These are phyloP conservation scores for Penicillium macrosclerotiorum DNA, from an alignment of 495 filamentous ascomycete species.

Conservation along the genomic window DNA sequence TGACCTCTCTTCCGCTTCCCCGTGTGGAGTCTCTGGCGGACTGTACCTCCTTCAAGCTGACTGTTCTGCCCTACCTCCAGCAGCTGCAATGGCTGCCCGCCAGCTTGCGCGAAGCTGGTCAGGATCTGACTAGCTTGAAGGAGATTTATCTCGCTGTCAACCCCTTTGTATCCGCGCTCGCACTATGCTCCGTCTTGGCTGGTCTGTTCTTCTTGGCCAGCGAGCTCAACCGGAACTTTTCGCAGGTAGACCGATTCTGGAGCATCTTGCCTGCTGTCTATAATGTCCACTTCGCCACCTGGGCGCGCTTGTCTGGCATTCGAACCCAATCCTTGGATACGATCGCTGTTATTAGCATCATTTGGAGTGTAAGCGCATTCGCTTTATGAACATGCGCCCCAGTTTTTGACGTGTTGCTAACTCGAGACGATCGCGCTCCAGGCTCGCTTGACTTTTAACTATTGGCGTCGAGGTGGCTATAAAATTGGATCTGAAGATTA, in stretches of 20 bases:
- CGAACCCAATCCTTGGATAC: conserved; percentile 73
- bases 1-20: conserved; percentile 62
- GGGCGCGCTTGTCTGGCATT: conserved; percentile 71
- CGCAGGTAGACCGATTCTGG: conserved; percentile 92
- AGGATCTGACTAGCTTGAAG: conserved; percentile 53
- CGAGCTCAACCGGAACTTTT: conserved; percentile 89
- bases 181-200: conserved; percentile 65
- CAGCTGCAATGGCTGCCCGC: conserved; percentile 73
- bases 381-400: not conserved
- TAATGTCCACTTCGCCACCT: conserved; percentile 80
- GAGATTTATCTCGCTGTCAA: conserved; percentile 84
- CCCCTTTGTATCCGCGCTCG: conserved; percentile 74
- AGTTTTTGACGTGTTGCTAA: conserved; percentile 10
- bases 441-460: conserved; percentile 89
- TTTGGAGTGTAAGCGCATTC: conserved; percentile 76
- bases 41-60: conserved; percentile 67
- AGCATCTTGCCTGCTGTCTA: conserved; percentile 83
- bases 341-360: conserved; percentile 61
- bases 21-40: conserved; percentile 64
- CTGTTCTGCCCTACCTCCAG: conserved; percentile 71
- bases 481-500: conserved; percentile 88
- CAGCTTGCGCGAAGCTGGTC: conserved; percentile 55
- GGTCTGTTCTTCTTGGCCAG: conserved; percentile 67
- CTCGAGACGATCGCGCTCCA: conserved; percentile 22
- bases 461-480: conserved; percentile 95